A percentile compares a stretch with the other conserved stretches of the same genome.
Conservation (phyloP, 1,284 basidiomycete genomes). For the Uromyces viciae-fabae region DNA sequence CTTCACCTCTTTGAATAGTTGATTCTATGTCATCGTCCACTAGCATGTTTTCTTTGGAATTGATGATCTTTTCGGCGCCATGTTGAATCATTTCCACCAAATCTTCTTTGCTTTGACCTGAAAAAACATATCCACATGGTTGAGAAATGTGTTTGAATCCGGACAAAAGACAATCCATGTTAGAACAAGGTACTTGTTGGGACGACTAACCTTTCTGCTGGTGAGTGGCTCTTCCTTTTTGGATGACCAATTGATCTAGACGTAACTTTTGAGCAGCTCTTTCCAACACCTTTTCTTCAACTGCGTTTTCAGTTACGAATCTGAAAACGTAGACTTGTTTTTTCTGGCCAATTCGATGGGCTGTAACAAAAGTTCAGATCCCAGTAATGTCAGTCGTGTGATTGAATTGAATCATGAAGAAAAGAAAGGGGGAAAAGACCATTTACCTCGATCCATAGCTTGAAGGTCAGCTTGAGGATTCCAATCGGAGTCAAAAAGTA, state of each 20-base stretch:
- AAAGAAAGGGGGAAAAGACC: not conserved
- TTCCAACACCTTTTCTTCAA: constrained; percentile 96
- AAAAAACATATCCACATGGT: not conserved
- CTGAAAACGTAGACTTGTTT: constrained; percentile 98
- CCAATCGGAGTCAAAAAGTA: constrained; percentile 98
- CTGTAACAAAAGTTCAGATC: constrained; percentile 55
- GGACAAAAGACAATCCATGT: not conserved
- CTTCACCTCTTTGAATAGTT: constrained; percentile 87
- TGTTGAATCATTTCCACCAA: constrained; percentile 97
- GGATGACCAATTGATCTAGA: constrained; percentile 94
- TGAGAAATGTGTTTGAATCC: constrained; percentile 22
- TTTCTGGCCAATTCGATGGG: constrained; percentile 96
- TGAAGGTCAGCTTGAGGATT: constrained; percentile 98
- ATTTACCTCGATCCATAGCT: constrained; percentile 79
- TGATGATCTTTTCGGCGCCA: constrained; percentile 96
- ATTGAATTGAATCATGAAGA: not conserved
- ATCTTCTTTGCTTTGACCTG: constrained; percentile 82
- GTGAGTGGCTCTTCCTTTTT: constrained; percentile 73
- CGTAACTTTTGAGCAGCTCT: constrained; percentile 92
- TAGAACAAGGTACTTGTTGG: not conserved
- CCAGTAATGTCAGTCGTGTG: too few species aligned
- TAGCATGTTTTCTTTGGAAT: constrained; percentile 63
- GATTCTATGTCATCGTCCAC: constrained; percentile 91
- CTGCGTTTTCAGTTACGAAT: constrained; percentile 91
- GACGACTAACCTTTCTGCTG: constrained; percentile 54